phyloP scores from a whole-genome alignment of 2,329 filamentous ascomycete genomes.

The Fusarium pininemorale region DNA sequence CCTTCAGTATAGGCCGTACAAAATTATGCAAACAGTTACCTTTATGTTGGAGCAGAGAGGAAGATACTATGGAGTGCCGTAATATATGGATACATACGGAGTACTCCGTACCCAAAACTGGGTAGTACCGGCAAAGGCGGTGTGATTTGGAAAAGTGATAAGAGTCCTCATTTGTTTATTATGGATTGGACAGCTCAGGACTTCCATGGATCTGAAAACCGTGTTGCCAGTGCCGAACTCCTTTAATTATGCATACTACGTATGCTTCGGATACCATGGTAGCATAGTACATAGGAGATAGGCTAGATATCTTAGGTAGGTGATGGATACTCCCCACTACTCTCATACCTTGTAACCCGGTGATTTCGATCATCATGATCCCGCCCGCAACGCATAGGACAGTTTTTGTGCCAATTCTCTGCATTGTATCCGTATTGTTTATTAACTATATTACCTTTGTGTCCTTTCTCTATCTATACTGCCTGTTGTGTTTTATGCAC shows the following conservation, averaged over 20 bases:
- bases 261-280: background rate
- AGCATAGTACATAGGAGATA: background rate
- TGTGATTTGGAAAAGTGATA: constrained; percentile 23
- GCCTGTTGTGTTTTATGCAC: background rate
- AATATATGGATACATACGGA: too few relatives aligned
- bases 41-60: background rate
- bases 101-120: background rate
- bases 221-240: background rate
- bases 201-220: constrained; percentile 6
- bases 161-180: constrained; percentile 4
- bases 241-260: constrained; percentile 1
- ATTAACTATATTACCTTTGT: background rate
- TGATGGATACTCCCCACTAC: background rate
- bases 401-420: background rate
- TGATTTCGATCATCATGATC: constrained; percentile 31
- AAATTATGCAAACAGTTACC: background rate
- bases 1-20: background rate
- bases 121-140: constrained; percentile 7
- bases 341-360: background rate
- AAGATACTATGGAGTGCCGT: background rate
- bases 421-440: background rate
- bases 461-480: background rate
- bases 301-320: background rate
- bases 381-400: constrained; percentile 17
- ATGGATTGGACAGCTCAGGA: background rate